Evolutionary conservation across 2,329 filamentous ascomycete species (phyloP).

Genomic region (Paecilomyces fulvus): DNA sequence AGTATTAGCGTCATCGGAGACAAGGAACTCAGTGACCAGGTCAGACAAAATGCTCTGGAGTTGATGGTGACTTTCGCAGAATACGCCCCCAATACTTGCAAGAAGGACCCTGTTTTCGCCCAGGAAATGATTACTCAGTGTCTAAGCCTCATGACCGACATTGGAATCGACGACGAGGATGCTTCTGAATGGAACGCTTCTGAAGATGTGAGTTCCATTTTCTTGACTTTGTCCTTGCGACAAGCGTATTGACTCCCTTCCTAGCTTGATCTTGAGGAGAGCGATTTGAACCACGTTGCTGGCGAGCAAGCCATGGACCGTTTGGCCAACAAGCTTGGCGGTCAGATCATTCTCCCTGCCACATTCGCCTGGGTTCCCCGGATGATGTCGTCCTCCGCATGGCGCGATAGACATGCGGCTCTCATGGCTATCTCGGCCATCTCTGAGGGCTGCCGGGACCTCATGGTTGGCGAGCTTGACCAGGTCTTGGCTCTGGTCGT

Average conservation of each 20-base stretch:
- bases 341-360: slow-evolving; percentile 80
- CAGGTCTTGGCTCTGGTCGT: slow-evolving; percentile 94
- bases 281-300: slow-evolving; percentile 92
- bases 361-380: slow-evolving; percentile 95
- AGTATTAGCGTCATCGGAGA: slow-evolving; percentile 90
- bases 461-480: slow-evolving; percentile 91
- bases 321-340: slow-evolving; percentile 91
- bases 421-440: slow-evolving; percentile 99
- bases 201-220: slow-evolving; percentile 62
- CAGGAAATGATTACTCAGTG: slow-evolving; percentile 98
- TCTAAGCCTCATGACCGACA: slow-evolving; percentile 94
- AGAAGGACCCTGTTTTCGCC: slow-evolving; percentile 85
- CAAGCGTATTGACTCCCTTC: slow-evolving; percentile 11
- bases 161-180: slow-evolving; percentile 90
- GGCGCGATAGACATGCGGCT: slow-evolving; percentile 91
- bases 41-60: slow-evolving; percentile 89
- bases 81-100: slow-evolving; percentile 87
- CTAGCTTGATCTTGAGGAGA: slow-evolving; percentile 87
- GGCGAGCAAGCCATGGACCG: slow-evolving; percentile 98
- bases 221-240: background rate
- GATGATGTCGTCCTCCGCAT: slow-evolving; percentile 93
- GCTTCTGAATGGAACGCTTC: slow-evolving; percentile 86
- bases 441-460: slow-evolving; percentile 88
- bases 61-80: slow-evolving; percentile 98
- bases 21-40: slow-evolving; percentile 84